These are phyloP conservation scores for Juglanconis juglandina DNA, from an alignment of 2,329 filamentous ascomycete genomes.

Conservation along the genomic window DNA sequence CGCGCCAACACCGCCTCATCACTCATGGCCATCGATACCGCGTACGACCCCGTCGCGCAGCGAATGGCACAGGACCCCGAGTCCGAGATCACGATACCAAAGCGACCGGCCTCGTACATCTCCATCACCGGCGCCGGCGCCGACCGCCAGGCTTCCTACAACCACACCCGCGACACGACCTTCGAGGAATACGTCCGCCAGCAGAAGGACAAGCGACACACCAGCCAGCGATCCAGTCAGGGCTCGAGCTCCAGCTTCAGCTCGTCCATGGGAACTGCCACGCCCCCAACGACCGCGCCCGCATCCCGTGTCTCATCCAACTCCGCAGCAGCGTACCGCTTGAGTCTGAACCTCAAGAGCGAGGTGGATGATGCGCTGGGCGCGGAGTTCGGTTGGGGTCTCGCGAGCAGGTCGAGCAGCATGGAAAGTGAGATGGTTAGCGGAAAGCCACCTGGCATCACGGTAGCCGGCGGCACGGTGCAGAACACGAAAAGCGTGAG, in stretches of 20 bases:
- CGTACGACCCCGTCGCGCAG: conserved; percentile 4
- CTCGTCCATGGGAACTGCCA: not conserved
- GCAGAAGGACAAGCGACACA: conserved; percentile 10
- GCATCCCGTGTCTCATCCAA: conserved; percentile 14
- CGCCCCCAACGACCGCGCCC: not conserved
- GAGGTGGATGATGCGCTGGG: conserved; percentile 31
- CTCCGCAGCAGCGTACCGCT: conserved; percentile 3
- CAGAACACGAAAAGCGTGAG: conserved; percentile 15
- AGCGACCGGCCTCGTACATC: conserved; percentile 11
- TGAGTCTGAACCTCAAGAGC: conserved; percentile 21
- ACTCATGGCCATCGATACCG: conserved; percentile 11
- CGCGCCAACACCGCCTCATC: conserved; percentile 11
- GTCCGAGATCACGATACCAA: not conserved
- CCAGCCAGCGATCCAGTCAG: conserved; percentile 11
- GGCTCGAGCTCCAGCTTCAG: not conserved
- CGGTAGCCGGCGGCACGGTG: conserved; percentile 22
- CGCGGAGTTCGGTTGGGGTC: conserved; percentile 32
- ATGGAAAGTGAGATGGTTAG: conserved; percentile 25
- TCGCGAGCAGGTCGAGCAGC: conserved; percentile 17
- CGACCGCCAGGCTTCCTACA: conserved; percentile 20
- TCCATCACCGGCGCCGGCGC: conserved; percentile 6
- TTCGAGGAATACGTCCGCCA: conserved; percentile 23
- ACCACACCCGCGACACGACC: conserved; percentile 27
- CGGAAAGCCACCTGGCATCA: conserved; percentile 19
- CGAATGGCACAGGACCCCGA: not conserved